Base-by-base conservation (phyloP, 345 rosid genomes). In the Mallotus nudiflorus region DNA sequence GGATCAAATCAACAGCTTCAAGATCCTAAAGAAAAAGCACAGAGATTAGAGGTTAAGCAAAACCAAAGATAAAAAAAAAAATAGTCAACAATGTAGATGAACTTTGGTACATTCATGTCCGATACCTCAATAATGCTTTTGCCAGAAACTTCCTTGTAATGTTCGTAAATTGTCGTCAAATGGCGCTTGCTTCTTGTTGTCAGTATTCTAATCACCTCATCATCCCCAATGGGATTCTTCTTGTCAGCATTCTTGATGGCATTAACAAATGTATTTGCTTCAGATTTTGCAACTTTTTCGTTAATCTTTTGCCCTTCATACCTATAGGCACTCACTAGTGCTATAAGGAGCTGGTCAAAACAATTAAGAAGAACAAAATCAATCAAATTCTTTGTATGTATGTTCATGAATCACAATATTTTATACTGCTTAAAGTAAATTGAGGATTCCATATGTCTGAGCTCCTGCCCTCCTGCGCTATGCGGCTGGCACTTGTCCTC, bases 271-370 rank as follows among this genome's bases (percentile, higher is more conserved):
- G 59, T 22, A 78, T 88, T 81, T 12, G 97, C 94, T 25, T 92
- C 98, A 0, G 85, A 80, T 85, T 90, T 92, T 12, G 82, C 91
- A 0, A 62, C 37, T 37, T 89, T 90, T 0, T 84, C 89, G 49
- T 88, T 89, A 14, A 88, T 77, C 52, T 69, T 83, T 3, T 76
- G 46, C 20, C 99, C 99, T 82, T 92, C 97, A 57, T 90, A 95
- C 78, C 99, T 85, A 39, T 90, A 95, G 45, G 99, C 96, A 77
- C 98, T 86, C 71, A 90, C 97, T 24, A 92, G 91, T 27, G 87
- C 97, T 66, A 90, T 90, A 82, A 95, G 81, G 18, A 95, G 83
- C 99, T 90, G 89, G 49, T 69, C 69, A 62, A 18, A 14, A 0
- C 25, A 57, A n/a, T n/a, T n/a, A 66, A 66, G 25, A 14, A 19